Evolutionary conservation across 139 green algal genomes (phyloP), one percentile per base, ranked within the genome.

Genomic region (Chlamydomonas sp.): DNA sequence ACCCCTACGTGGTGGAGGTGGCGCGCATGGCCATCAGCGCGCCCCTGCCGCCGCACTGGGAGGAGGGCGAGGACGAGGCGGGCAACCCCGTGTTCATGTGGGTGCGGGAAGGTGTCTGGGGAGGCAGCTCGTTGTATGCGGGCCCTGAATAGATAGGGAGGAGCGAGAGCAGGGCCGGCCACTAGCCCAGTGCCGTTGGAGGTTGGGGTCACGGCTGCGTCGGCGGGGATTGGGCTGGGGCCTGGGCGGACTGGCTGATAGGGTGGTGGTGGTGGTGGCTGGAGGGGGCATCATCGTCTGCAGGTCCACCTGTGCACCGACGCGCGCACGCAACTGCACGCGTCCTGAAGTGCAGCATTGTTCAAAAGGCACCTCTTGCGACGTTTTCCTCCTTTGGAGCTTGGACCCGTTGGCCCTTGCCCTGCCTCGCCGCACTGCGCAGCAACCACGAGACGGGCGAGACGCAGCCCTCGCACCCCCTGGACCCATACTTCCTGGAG

Each of bases 401-500:
- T 49, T 49, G 31, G 31, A 49, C 31, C 31, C 31, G 31, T 15
- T 73, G 9, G 14, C 67, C 3, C 67, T 73, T 20, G 7, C 71
- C 20, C 71, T 77, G 71, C 10, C n/a, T n/a, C 9, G 15, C 68
- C 17, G 14, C 68, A 12, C 73, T 61, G 17, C 92, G 87, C 91
- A 94, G 91, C 75, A 91, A 95, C 61, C 49, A 20, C 0, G 31
- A 84, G n/a, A 92, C 90, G 9, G 92, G 91, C 59, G 73, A 89
- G 77, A 12, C 80, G 59, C 89, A 90, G 85, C 80, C 90, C 3
- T 80, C 85, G 17, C 95, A 97, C 82, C 95, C 95, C 0, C 89
- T 97, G 67, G 95, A 97, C 88, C 64, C 85, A 5, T 97, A 96
- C 91, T 97, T 96, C 83, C 57, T 87, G 57, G 95, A 97, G 85